phyloP scores from a whole-genome alignment of 1,284 basidiomycete genomes.

The Termitomyces sp. region DNA sequence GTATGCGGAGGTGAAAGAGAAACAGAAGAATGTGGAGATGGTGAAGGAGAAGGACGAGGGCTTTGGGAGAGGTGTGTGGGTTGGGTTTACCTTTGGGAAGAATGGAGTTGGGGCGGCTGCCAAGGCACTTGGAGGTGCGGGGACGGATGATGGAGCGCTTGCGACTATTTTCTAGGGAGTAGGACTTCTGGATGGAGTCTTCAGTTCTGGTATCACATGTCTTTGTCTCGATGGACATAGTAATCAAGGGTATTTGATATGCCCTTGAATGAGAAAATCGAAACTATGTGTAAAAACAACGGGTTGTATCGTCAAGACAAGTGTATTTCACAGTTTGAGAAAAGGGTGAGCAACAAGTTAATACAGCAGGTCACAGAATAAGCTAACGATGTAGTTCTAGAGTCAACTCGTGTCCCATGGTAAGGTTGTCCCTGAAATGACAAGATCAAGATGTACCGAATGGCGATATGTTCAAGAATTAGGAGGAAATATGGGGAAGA shows the following conservation, averaged over 20 bases:
- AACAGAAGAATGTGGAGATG: slow-evolving; percentile 90
- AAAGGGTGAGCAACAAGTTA: slow-evolving; percentile 1
- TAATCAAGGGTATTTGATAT: neutral
- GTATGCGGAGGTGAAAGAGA: slow-evolving; percentile 96
- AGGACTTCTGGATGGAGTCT: neutral
- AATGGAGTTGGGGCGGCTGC: slow-evolving; percentile 58
- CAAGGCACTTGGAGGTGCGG: slow-evolving; percentile 29
- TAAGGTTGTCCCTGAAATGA: neutral
- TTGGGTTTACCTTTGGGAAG: slow-evolving; percentile 97
- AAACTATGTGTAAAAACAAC: neutral
- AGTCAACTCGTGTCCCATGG: neutral
- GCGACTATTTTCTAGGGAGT: slow-evolving; percentile 62
- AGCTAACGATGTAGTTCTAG: neutral
- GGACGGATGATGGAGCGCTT: slow-evolving; percentile 44
- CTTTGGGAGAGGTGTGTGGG: slow-evolving; percentile 80
- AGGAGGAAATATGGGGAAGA: neutral
- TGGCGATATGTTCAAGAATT: neutral
- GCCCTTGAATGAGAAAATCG: neutral
- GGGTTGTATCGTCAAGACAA: slow-evolving; percentile 1
- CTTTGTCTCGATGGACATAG: neutral
- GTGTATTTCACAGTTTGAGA: slow-evolving; percentile 1
- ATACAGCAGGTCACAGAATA: slow-evolving; percentile 8
- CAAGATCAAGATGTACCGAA: neutral
- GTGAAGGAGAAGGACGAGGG: slow-evolving; percentile 85
- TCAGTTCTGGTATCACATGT: neutral